Evolutionary conservation across 495 filamentous ascomycete genomes (phyloP).

Genomic region (Annulohypoxylon nitens): DNA sequence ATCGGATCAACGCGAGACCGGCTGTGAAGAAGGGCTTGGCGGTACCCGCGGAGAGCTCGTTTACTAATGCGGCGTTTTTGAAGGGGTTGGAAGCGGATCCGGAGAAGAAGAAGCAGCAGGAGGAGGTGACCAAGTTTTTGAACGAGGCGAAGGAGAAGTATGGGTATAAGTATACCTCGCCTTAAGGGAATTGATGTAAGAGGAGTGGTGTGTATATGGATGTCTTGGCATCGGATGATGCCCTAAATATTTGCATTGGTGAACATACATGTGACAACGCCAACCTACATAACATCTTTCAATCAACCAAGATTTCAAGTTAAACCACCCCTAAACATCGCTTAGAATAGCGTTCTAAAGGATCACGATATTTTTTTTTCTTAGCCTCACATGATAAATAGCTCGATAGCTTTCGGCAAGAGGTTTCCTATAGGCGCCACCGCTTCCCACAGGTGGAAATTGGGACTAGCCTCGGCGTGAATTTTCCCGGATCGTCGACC

Average conservation of each 20-base stretch:
- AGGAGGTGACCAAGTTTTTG: slow-evolving; percentile 40
- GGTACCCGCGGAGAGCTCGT: slow-evolving; percentile 63
- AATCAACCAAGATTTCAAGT: not conserved
- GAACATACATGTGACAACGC: not conserved
- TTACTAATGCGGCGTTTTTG: slow-evolving; percentile 20
- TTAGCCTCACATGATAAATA: not conserved
- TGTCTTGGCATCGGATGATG: not conserved
- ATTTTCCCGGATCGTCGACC: slow-evolving; percentile 45
- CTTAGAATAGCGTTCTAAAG: slow-evolving; percentile 1
- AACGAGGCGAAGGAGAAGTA: slow-evolving; percentile 54
- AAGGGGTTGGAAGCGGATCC: slow-evolving; percentile 43
- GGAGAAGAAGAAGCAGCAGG: slow-evolving; percentile 42
- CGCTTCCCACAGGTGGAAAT: slow-evolving; percentile 45
- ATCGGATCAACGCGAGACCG: slow-evolving; percentile 69
- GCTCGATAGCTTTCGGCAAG: not conserved
- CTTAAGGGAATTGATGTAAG: slow-evolving; percentile 24
- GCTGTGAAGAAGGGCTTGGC: slow-evolving; percentile 77
- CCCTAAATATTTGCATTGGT: not conserved
- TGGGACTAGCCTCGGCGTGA: slow-evolving; percentile 42
- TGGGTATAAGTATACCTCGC: slow-evolving; percentile 56
- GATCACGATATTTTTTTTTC: slow-evolving; percentile 4
- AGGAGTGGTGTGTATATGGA: not conserved
- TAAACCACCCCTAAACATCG: not conserved
- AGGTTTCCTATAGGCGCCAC: not conserved
- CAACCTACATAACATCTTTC: not conserved